A percentile compares a stretch with the other conserved stretches of the same genome.
Conservation (phyloP, 2,329 filamentous ascomycete species). For the Penicillium sp. region DNA sequence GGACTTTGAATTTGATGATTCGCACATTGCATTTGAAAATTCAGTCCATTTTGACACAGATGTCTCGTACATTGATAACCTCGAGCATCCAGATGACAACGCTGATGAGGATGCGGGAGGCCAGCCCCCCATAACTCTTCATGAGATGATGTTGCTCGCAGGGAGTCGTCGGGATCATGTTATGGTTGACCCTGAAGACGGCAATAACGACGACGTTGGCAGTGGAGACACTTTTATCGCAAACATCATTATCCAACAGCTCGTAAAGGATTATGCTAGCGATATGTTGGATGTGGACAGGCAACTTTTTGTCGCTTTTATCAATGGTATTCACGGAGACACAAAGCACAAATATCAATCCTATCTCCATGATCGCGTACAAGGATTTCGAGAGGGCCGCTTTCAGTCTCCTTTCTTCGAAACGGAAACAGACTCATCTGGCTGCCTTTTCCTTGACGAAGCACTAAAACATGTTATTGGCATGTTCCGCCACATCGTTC, state of each 20-base stretch:
- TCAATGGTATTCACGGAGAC: conserved; percentile 40
- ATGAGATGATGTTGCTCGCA: conserved; percentile 38
- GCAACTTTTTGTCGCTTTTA: conserved; percentile 37
- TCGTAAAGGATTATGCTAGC: conserved; percentile 26
- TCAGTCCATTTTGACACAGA: conserved; percentile 32
- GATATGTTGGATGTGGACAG: conserved; percentile 38
- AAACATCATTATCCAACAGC: conserved; percentile 13
- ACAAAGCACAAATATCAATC: conserved; percentile 29
- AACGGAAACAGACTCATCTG: conserved; percentile 25
- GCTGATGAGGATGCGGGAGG: conserved; percentile 18
- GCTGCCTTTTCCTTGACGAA: conserved; percentile 37
- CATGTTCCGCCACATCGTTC: conserved; percentile 37
- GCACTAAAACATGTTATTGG: conserved; percentile 37
- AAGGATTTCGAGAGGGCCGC: conserved; percentile 31
- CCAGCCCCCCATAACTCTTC: conserved; percentile 32
- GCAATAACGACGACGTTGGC: conserved; percentile 16
- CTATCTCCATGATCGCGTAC: conserved; percentile 30
- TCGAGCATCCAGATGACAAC: conserved; percentile 19
- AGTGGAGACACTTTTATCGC: conserved; percentile 18
- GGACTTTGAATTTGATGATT: conserved; percentile 32
- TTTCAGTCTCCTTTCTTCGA: conserved; percentile 30
- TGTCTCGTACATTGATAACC: conserved; percentile 32
- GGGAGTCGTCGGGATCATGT: conserved; percentile 14
- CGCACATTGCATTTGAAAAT: conserved; percentile 34
- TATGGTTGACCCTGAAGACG: background rate